Evolutionary conservation across 1,284 basidiomycete species (phyloP).

Genomic region (Puccinia hordei): DNA sequence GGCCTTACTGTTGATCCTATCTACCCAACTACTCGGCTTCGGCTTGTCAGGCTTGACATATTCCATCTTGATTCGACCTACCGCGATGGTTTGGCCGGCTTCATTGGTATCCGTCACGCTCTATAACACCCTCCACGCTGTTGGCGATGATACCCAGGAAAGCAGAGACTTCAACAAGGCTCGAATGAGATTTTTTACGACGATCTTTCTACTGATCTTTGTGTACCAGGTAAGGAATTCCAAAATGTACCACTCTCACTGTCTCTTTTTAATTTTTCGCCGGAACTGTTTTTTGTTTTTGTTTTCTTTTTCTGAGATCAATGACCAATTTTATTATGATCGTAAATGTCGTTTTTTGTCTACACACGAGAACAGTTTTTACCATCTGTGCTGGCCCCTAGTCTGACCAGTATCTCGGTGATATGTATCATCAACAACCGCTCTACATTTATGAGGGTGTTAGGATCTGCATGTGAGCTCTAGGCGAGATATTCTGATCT

Average conservation of each 20-base stretch:
- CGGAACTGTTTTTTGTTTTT: too few relatives aligned
- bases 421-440: slow-evolving; percentile 58
- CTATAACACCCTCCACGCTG: slow-evolving; percentile 58
- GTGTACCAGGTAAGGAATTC: slow-evolving; percentile 37
- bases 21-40: slow-evolving; percentile 65
- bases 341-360: too few relatives aligned
- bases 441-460: slow-evolving; percentile 46
- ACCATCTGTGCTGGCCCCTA: slow-evolving; percentile 58
- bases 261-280: not conserved
- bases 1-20: slow-evolving; percentile 62
- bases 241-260: not conserved
- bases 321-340: too few relatives aligned
- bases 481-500: not conserved
- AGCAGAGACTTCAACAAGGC: slow-evolving; percentile 23
- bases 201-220: slow-evolving; percentile 34
- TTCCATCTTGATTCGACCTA: slow-evolving; percentile 57
- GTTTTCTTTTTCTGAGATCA: not conserved
- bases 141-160: slow-evolving; percentile 37
- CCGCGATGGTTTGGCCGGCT: slow-evolving; percentile 57
- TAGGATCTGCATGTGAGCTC: slow-evolving; percentile 49
- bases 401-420: slow-evolving; percentile 58
- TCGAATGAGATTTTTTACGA: slow-evolving; percentile 44
- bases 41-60: slow-evolving; percentile 63
- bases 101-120: slow-evolving; percentile 59
- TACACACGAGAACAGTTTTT: too few relatives aligned